Percentiles rank a stretch among this genome's conserved stretches.
phyloP scores from a whole-genome alignment of 2,329 filamentous ascomycete species.

The Metarhizium brunneum region DNA sequence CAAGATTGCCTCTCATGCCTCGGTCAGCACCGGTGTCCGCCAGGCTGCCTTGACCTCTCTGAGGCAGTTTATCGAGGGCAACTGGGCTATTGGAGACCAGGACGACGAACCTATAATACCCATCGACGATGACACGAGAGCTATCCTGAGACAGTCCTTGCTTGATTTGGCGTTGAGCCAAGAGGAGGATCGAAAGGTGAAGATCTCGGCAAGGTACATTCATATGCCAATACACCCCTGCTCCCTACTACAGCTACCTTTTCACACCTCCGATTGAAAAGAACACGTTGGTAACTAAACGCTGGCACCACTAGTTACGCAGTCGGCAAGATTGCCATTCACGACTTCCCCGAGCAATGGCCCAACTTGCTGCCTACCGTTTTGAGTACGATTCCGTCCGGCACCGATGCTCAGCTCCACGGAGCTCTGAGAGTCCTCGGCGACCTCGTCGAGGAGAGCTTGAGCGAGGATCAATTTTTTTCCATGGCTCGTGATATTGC shows the following conservation, averaged over 20 bases:
- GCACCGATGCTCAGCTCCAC: conserved; percentile 72
- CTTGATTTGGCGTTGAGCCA: conserved; percentile 67
- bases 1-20: conserved; percentile 69
- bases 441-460: conserved; percentile 85
- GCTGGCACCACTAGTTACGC: conserved; percentile 40
- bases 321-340: conserved; percentile 87
- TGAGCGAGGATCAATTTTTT: conserved; percentile 95
- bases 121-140: conserved; percentile 65
- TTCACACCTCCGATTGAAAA: neutral
- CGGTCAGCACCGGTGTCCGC: conserved; percentile 64
- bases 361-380: conserved; percentile 77
- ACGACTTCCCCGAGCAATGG: conserved; percentile 94
- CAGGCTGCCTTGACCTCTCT: conserved; percentile 75
- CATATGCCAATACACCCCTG: conserved; percentile 2
- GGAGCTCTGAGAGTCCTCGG: conserved; percentile 80
- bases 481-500: conserved; percentile 78
- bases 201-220: conserved; percentile 69
- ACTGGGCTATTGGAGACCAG: conserved; percentile 72
- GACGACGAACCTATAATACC: conserved; percentile 54
- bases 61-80: conserved; percentile 72
- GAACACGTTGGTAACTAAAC: neutral
- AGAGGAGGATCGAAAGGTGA: conserved; percentile 75
- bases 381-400: conserved; percentile 65
- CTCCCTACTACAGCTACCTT: neutral
- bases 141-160: conserved; percentile 61